phyloP scores from a whole-genome alignment of 2,329 filamentous ascomycete species.

The Paecilomyces fulvus region DNA sequence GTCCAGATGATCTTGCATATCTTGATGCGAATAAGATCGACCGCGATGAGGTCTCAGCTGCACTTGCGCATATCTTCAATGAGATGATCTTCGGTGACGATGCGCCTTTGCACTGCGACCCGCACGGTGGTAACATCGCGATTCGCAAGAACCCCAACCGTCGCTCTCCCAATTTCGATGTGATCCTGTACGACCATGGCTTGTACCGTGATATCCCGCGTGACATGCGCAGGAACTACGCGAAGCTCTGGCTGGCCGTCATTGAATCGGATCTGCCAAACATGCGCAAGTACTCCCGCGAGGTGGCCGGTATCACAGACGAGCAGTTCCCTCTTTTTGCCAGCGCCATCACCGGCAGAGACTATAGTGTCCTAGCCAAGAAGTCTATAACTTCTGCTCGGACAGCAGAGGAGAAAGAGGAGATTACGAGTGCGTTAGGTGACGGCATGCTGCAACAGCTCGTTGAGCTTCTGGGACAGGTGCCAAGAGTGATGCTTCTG shows the following conservation, averaged over 20 bases:
- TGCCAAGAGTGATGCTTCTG: constrained; percentile 84
- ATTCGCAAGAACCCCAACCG: constrained; percentile 65
- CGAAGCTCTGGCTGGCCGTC: constrained; percentile 94
- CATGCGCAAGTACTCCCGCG: constrained; percentile 83
- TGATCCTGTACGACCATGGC: constrained; percentile 94
- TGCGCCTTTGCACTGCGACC: constrained; percentile 90
- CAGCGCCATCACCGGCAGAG: constrained; percentile 88
- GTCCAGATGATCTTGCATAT: constrained; percentile 81
- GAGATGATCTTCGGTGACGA: constrained; percentile 96
- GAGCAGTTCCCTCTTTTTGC: constrained; percentile 93
- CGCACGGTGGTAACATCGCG: constrained; percentile 91
- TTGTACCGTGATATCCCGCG: constrained; percentile 87
- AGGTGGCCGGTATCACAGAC: constrained; percentile 81
- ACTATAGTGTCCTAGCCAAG: constrained; percentile 66
- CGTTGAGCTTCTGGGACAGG: constrained; percentile 76
- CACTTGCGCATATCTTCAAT: constrained; percentile 88
- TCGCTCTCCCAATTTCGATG: constrained; percentile 72
- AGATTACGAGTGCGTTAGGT: constrained; percentile 74
- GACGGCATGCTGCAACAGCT: constrained; percentile 84
- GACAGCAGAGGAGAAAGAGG: constrained; percentile 69
- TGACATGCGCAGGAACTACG: constrained; percentile 72
- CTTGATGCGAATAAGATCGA: constrained; percentile 81
- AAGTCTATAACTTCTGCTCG: constrained; percentile 51
- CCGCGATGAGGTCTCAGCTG: constrained; percentile 88
- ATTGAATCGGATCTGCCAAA: constrained; percentile 75